Base-by-base conservation (phyloP, 208 protist species). In the Balamuthia mandrillaris region DNA sequence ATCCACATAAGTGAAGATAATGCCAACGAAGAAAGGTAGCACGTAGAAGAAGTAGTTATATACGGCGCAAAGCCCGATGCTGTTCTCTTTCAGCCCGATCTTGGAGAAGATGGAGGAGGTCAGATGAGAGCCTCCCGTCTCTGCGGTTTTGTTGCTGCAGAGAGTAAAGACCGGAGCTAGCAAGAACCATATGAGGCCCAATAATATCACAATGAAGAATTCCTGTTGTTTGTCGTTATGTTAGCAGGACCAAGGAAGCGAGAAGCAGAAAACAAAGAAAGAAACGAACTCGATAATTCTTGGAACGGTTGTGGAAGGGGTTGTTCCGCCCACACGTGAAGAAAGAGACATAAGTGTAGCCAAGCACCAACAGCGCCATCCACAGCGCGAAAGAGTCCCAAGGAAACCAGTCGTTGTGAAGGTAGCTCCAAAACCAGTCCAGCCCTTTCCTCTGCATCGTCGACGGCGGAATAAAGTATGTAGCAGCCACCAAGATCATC, bases 261-360 rank as follows among this genome's bases (percentile, higher is more conserved):
- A 7, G 47, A 12, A n/a, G n/a, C n/a, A 60, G 14, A 37, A 27
- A 72, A 3, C 14, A 18, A 45, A 2, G 1, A 18, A 21, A 70
- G n/a, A 45, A 2, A 2, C 37, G 33, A 70, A 83, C 75, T 37
- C 54, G 66, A 44, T 83, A 83, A 21, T 49, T 68, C 37, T 54
- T 49, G 16, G 75, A 68, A 21, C n/a, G 75, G 3, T 54, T 44
- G 21, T 51, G 51, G 54, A 83, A 68, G 35, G 75, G 75, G n/a
- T 83, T 83, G 39, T 83, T 54, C 35, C 75, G 75, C 2, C 75
- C 75, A n/a, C 75, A 83, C 27, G 75, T 83, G 41, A 35, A 83
- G 54, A 83, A 83, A 21, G 75, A 61, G 52, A 83, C 75, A 44
- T 66, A 83, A 31, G 75, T 66, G 75, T 68, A 83, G 35, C 75